These are phyloP conservation scores for Mycena belliarum DNA, from an alignment of 768 basidiomycete species.

Conservation along the genomic window DNA sequence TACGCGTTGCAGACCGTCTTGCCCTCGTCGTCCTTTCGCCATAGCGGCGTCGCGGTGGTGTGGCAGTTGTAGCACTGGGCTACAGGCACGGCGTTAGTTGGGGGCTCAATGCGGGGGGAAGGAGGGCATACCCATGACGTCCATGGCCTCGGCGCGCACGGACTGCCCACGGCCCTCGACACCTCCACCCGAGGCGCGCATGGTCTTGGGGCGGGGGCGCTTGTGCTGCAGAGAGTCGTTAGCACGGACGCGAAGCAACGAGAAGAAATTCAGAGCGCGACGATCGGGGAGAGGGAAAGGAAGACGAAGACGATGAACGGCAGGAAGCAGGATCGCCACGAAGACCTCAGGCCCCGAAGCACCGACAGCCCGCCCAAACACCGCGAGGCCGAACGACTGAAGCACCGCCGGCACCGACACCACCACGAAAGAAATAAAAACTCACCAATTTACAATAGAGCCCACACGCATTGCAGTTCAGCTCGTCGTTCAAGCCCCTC, in stretches of 20 bases:
- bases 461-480: constrained; percentile 89
- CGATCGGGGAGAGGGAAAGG: not conserved
- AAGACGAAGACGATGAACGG: not conserved
- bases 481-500: constrained; percentile 81
- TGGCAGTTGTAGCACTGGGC: constrained; percentile 92
- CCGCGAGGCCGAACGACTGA: too few relatives aligned
- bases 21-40: constrained; percentile 90
- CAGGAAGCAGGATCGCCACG: too few relatives aligned
- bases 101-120: not conserved
- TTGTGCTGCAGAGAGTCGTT: constrained; percentile 58
- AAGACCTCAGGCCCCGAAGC: too few relatives aligned
- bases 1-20: constrained; percentile 91
- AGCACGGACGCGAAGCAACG: not conserved
- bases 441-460: constrained; percentile 83
- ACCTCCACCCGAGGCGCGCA: constrained; percentile 76
- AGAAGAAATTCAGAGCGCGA: not conserved
- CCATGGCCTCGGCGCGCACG: constrained; percentile 67
- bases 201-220: constrained; percentile 84
- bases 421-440: constrained; percentile 16
- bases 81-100: constrained; percentile 30
- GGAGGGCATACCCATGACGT: constrained; percentile 62
- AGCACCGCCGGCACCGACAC: too few relatives aligned
- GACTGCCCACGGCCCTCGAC: constrained; percentile 69
- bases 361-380: too few relatives aligned
- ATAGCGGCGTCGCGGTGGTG: constrained; percentile 85